A percentile compares a stretch with the other conserved stretches of the same genome.
phyloP scores from a whole-genome alignment of 106 monocot species.

The Vanilla planifolia region DNA sequence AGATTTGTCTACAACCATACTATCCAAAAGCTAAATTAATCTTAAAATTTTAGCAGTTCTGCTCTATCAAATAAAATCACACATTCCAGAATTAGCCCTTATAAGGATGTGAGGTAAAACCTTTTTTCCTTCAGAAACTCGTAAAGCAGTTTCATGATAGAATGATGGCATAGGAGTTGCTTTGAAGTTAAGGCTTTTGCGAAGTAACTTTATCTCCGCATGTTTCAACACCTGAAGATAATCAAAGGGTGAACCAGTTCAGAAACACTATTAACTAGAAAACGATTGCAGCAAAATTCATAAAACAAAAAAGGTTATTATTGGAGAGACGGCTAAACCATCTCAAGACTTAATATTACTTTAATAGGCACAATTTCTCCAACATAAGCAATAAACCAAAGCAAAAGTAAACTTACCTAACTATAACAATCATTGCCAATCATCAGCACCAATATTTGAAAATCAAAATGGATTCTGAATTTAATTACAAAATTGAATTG shows the following conservation, averaged over 20 bases:
- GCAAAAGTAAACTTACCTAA: too few species aligned
- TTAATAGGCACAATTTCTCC: not conserved
- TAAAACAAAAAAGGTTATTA: not conserved
- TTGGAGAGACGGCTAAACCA: not conserved
- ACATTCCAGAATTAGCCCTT: too few species aligned
- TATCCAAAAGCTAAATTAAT: too few species aligned
- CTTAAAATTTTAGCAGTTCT: too few species aligned
- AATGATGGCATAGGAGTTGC: constrained; percentile 77
- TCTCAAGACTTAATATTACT: not conserved
- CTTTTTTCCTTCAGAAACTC: constrained; percentile 35
- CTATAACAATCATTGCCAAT: too few species aligned
- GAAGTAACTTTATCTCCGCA: constrained; percentile 45
- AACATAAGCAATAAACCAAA: not conserved
- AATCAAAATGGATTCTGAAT: not conserved
- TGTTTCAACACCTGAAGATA: constrained; percentile 44
- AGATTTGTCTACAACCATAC: too few species aligned
- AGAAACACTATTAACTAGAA: not conserved
- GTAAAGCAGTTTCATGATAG: constrained; percentile 31
- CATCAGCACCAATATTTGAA: too few species aligned
- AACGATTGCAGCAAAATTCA: not conserved
- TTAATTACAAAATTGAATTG: not conserved
- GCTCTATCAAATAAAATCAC: too few species aligned
- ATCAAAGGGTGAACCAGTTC: not conserved
- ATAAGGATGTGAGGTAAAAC: constrained; percentile 21
- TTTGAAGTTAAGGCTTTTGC: constrained; percentile 62